Evolutionary conservation across 805 yeast species (phyloP).

Genomic region (Starmerella riodocensis): DNA sequence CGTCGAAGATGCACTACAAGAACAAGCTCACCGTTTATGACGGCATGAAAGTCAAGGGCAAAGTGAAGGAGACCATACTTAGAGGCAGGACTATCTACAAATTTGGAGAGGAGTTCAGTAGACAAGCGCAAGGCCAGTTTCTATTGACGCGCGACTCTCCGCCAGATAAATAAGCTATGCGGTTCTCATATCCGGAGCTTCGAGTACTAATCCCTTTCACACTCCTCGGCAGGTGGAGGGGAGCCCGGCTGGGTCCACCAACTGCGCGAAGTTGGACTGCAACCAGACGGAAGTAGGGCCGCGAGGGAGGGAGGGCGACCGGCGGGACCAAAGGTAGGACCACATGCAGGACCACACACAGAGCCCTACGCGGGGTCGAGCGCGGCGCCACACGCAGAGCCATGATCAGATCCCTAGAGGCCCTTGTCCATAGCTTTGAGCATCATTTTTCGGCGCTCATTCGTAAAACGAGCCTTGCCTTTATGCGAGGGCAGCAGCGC

Average conservation of each 20-base stretch:
- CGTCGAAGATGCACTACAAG: slow-evolving; percentile 42
- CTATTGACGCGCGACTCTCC: slow-evolving; percentile 14
- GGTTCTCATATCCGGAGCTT: no score
- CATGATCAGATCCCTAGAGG: not conserved
- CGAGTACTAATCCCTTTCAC: no score
- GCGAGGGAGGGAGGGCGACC: no score
- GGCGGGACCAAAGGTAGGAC: no score
- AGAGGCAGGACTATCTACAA: slow-evolving; percentile 61
- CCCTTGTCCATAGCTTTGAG: slow-evolving; percentile 14
- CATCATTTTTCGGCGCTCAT: slow-evolving; percentile 21
- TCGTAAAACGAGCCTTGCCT: slow-evolving; percentile 16
- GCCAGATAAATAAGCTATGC: no score
- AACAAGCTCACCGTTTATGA: slow-evolving; percentile 83
- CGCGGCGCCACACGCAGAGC: not conserved
- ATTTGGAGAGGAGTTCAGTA: slow-evolving; percentile 17
- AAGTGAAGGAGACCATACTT: slow-evolving; percentile 65
- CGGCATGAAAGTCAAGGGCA: slow-evolving; percentile 55
- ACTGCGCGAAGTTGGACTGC: no score
- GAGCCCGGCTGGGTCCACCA: no score
- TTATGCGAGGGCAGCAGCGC: slow-evolving; percentile 15
- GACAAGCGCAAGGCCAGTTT: slow-evolving; percentile 15
- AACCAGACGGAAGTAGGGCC: no score
- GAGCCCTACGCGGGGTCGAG: no score
- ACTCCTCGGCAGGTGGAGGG: no score
- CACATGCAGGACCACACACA: no score